Evolutionary conservation across 306 rosid species (phyloP).

Genomic region (Inga oerstediana): DNA sequence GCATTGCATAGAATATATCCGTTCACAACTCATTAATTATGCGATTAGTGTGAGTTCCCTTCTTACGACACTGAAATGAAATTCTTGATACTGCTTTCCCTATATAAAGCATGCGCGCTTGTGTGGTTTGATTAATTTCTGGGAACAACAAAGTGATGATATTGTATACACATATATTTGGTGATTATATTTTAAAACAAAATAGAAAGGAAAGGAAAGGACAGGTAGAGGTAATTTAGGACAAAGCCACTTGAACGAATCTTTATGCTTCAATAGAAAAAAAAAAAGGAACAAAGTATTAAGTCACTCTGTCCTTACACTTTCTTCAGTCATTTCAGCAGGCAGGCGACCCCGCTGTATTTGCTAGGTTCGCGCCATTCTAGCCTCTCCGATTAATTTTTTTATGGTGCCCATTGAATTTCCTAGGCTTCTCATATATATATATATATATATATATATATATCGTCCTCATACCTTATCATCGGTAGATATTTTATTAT

Average conservation of each 20-base stretch:
- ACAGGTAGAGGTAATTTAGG: background rate
- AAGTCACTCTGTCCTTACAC: slow-evolving; percentile 15
- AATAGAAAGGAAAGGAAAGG: background rate
- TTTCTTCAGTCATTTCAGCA: background rate
- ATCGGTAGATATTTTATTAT: slow-evolving; percentile 28
- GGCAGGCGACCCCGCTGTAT: background rate
- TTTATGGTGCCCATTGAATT: background rate
- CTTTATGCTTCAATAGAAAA: slow-evolving; percentile 31
- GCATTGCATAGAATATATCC: background rate
- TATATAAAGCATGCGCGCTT: background rate
- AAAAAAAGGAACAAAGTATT: slow-evolving; percentile 28
- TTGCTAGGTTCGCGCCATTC: background rate
- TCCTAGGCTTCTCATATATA: background rate
- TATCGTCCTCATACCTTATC: slow-evolving; percentile 45
- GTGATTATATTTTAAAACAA: background rate
- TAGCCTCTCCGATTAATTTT: background rate
- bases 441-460: too few species aligned
- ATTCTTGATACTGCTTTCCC: background rate
- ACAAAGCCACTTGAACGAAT: slow-evolving; percentile 5
- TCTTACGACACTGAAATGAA: background rate
- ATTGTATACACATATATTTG: background rate
- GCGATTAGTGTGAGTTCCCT: background rate
- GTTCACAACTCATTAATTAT: background rate
- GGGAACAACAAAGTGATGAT: background rate
- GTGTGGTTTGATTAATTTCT: background rate